These are phyloP conservation scores for Botrytis fabae DNA, from an alignment of 2,329 filamentous ascomycete species.

Conservation along the genomic window DNA sequence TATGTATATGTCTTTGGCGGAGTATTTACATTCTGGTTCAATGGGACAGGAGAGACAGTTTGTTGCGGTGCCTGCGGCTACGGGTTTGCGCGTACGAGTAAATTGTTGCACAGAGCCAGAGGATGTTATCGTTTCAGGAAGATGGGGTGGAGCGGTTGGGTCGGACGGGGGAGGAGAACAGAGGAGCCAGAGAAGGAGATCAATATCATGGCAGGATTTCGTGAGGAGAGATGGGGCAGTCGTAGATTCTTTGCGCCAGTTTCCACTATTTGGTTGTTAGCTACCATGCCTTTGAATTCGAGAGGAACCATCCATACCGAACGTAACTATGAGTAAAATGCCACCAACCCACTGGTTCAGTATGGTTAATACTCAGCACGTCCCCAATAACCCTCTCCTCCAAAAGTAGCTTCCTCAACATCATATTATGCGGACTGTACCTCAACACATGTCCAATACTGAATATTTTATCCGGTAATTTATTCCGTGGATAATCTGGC, in stretches of 20 bases:
- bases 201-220: conserved; percentile 95
- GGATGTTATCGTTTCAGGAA: conserved; percentile 68
- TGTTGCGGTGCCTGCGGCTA: conserved; percentile 70
- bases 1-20: conserved; percentile 70
- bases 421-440: conserved; percentile 89
- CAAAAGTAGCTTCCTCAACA: conserved; percentile 75
- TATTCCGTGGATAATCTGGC: conserved; percentile 40
- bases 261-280: conserved; percentile 58
- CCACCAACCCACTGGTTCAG: conserved; percentile 94
- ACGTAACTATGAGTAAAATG: conserved; percentile 92
- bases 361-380: conserved; percentile 82
- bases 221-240: conserved; percentile 83
- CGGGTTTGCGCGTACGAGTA: conserved; percentile 72
- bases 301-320: conserved; percentile 45
- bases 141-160: conserved; percentile 28
- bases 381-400: conserved; percentile 78
- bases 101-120: conserved; percentile 78
- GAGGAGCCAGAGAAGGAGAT: conserved; percentile 87
- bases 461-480: conserved; percentile 58
- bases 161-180: conserved; percentile 56
- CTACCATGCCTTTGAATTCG: not conserved
- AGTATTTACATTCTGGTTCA: conserved; percentile 78
- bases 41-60: conserved; percentile 83
- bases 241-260: conserved; percentile 81
- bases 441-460: conserved; percentile 91